These are phyloP conservation scores for Termitomyces sp. DNA, from an alignment of 768 basidiomycete genomes.

Conservation along the genomic window DNA sequence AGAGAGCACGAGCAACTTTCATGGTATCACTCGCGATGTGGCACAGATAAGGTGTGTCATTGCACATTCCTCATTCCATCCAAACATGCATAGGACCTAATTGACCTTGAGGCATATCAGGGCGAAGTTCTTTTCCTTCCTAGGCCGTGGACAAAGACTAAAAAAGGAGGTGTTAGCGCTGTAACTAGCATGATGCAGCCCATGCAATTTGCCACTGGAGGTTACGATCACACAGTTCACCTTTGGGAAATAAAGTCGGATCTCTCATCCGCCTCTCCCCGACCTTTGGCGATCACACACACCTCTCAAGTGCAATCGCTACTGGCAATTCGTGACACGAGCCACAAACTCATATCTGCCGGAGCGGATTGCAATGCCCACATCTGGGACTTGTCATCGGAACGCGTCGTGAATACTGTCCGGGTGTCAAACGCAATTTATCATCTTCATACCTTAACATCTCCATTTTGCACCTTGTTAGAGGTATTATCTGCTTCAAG, in stretches of 20 bases:
- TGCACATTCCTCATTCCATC: neutral
- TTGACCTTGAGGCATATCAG: neutral
- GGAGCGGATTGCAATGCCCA: slow-evolving; percentile 48
- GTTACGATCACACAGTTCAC: slow-evolving; percentile 47
- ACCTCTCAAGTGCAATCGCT: slow-evolving; percentile 42
- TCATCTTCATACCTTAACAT: slow-evolving; percentile 38
- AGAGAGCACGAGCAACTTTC: slow-evolving; percentile 35
- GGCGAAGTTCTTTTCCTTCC: slow-evolving; percentile 17
- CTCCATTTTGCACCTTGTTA: slow-evolving; percentile 39
- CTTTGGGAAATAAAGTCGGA: slow-evolving; percentile 42
- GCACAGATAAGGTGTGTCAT: slow-evolving; percentile 23
- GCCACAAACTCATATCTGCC: slow-evolving; percentile 45
- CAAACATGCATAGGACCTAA: neutral
- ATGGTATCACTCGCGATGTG: slow-evolving; percentile 18
- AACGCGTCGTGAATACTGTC: slow-evolving; percentile 38
- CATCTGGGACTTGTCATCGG: slow-evolving; percentile 46
- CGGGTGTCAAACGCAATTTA: slow-evolving; percentile 43
- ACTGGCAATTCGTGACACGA: slow-evolving; percentile 41
- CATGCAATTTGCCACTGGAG: slow-evolving; percentile 46
- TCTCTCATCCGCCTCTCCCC: slow-evolving; percentile 28
- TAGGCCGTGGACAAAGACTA: slow-evolving; percentile 32
- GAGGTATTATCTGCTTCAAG: slow-evolving; percentile 32
- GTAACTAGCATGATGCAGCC: slow-evolving; percentile 40
- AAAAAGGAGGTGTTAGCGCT: slow-evolving; percentile 41
- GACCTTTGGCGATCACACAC: slow-evolving; percentile 40